These are phyloP conservation scores for Boletus edulis DNA, from an alignment of 768 basidiomycete genomes.

Conservation along the genomic window DNA sequence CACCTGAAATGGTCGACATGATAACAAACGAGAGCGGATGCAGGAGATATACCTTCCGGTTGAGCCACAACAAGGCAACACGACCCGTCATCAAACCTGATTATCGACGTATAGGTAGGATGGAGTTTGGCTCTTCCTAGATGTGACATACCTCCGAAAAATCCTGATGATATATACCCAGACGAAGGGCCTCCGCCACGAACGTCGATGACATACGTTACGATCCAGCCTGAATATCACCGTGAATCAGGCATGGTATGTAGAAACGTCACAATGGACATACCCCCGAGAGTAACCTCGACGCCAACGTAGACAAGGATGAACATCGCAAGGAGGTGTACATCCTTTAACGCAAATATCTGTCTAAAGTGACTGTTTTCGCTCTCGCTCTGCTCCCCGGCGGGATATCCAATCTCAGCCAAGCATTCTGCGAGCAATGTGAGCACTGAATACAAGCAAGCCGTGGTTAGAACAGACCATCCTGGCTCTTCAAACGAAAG, in stretches of 20 bases:
- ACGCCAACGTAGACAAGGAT: constrained; percentile 67
- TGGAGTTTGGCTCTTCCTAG: not conserved
- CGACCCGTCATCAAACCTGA: constrained; percentile 59
- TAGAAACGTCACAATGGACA: not conserved
- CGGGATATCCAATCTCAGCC: constrained; percentile 47
- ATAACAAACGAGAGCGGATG: not conserved
- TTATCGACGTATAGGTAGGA: not conserved
- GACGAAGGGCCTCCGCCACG: constrained; percentile 46
- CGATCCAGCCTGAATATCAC: constrained; percentile 58
- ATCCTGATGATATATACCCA: constrained; percentile 53
- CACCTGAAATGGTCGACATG: constrained; percentile 31
- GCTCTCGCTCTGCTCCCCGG: constrained; percentile 35
- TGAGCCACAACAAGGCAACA: constrained; percentile 53
- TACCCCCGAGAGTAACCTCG: constrained; percentile 52
- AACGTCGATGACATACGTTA: constrained; percentile 50
- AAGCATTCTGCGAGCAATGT: constrained; percentile 45
- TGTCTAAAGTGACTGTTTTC: constrained; percentile 43
- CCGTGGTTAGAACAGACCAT: constrained; percentile 45
- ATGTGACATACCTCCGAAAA: constrained; percentile 46
- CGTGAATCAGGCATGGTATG: not conserved
- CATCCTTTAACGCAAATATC: constrained; percentile 49
- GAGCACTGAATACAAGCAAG: not conserved
- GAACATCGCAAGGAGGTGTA: constrained; percentile 64
- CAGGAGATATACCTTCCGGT: constrained; percentile 39
- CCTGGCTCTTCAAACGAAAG: constrained; percentile 69